Conservation (phyloP, 129 eudicot genomes). For the sunflower (Helianthus annuus) region DNA sequence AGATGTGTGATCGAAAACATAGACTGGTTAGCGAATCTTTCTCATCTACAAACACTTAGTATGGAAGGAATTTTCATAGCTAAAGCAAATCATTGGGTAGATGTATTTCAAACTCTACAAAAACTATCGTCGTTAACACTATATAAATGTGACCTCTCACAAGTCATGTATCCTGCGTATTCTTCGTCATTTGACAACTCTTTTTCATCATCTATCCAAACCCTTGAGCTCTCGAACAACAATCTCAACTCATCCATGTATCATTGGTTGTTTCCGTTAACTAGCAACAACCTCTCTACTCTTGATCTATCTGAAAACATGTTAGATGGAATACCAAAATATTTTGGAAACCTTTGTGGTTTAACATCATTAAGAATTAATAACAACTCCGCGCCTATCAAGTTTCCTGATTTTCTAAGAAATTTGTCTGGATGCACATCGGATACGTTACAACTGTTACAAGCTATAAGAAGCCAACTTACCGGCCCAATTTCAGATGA, state of each 20-base stretch:
- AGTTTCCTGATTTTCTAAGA: conserved; percentile 11
- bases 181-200: conserved; percentile 13
- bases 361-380: neutral
- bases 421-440: conserved; percentile 26
- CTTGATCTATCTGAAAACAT: conserved; percentile 11
- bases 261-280: conserved; percentile 24
- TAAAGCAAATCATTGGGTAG: conserved; percentile 28
- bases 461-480: neutral
- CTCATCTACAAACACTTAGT: neutral
- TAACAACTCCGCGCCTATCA: neutral
- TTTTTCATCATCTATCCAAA: conserved; percentile 23
- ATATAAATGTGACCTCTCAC: conserved; percentile 12
- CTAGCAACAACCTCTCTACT: conserved; percentile 1
- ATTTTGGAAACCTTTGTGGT: conserved; percentile 17
- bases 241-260: conserved; percentile 24
- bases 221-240: neutral
- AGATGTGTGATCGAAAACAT: conserved; percentile 18
- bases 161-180: conserved; percentile 17
- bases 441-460: neutral
- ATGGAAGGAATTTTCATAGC: conserved; percentile 21
- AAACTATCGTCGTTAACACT: conserved; percentile 15
- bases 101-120: conserved; percentile 8
- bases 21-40: conserved; percentile 28
- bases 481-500: conserved; percentile 7
- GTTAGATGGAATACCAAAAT: conserved; percentile 29